phyloP scores from a whole-genome alignment of 768 basidiomycete species.

The Lentinula detonsa region DNA sequence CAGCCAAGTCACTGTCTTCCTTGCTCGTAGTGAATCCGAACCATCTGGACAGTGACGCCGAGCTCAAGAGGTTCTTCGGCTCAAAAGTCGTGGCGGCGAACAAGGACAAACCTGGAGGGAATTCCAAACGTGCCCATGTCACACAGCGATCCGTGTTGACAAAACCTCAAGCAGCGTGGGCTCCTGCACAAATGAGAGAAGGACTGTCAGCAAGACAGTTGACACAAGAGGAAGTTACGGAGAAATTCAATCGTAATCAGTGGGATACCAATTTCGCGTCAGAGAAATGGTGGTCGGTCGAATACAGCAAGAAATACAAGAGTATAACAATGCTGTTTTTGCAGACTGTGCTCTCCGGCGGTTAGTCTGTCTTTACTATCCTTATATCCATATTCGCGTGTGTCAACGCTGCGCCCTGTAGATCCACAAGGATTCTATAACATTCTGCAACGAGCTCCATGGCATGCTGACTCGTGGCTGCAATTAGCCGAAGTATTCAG shows the following conservation, averaged over 20 bases:
- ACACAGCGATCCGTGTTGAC: constrained; percentile 66
- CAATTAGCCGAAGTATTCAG: constrained; percentile 81
- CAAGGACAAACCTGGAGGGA: constrained; percentile 30
- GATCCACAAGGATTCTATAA: constrained; percentile 78
- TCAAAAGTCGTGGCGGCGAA: constrained; percentile 76
- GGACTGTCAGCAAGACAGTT: constrained; percentile 65
- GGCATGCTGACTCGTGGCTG: constrained; percentile 90
- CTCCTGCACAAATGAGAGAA: constrained; percentile 59
- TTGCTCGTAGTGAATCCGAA: constrained; percentile 77
- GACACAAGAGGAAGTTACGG: constrained; percentile 45
- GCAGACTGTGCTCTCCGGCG: constrained; percentile 73
- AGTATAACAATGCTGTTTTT: constrained; percentile 78
- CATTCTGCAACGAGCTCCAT: constrained; percentile 72
- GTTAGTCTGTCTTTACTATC: constrained; percentile 34
- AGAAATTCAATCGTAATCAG: constrained; percentile 33
- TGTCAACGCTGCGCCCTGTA: constrained; percentile 16
- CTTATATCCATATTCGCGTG: not conserved
- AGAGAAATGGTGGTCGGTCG: constrained; percentile 88
- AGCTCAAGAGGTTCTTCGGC: constrained; percentile 93
- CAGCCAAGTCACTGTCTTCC: constrained; percentile 32
- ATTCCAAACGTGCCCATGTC: constrained; percentile 33
- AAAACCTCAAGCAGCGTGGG: constrained; percentile 72
- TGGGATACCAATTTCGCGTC: constrained; percentile 27
- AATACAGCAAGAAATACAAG: constrained; percentile 81
- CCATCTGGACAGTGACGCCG: constrained; percentile 83